Conservation (phyloP, 805 yeast genomes). For the Candida bentonensis region DNA sequence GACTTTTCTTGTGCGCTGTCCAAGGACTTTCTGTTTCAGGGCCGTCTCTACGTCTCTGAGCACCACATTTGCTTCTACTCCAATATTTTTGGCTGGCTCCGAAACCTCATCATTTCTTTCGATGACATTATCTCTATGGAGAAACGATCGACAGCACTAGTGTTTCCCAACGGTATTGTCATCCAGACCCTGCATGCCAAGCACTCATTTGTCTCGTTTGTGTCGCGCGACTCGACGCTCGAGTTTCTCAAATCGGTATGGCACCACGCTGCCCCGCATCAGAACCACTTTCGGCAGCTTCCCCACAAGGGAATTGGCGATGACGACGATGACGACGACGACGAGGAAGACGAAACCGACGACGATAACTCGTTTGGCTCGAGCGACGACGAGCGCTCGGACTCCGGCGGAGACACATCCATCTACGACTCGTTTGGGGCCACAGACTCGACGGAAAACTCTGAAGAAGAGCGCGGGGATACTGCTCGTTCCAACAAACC, state of each 20-base stretch:
- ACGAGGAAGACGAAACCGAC: slow-evolving; percentile 12
- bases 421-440: slow-evolving; percentile 5
- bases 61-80: slow-evolving; percentile 75
- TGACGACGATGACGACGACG: slow-evolving; percentile 7
- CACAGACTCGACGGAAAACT: slow-evolving; percentile 8
- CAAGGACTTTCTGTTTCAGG: slow-evolving; percentile 76
- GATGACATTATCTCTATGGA: slow-evolving; percentile 62
- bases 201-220: slow-evolving; percentile 76
- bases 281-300: slow-evolving; percentile 6
- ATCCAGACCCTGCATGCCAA: slow-evolving; percentile 49
- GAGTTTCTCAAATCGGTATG: slow-evolving; percentile 58
- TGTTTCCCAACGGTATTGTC: slow-evolving; percentile 80
- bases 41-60: slow-evolving; percentile 71
- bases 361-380: slow-evolving; percentile 2
- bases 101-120: slow-evolving; percentile 58
- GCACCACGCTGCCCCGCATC: slow-evolving; percentile 31
- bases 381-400: slow-evolving; percentile 4
- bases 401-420: slow-evolving; percentile 7
- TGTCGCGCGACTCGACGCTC: slow-evolving; percentile 65
- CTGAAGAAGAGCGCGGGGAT: not conserved
- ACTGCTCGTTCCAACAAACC: slow-evolving; percentile 5
- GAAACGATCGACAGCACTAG: slow-evolving; percentile 71
- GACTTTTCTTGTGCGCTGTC: slow-evolving; percentile 86
- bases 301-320: not conserved
- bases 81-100: slow-evolving; percentile 80